Evolutionary conservation across 2,329 filamentous ascomycete species (phyloP), one percentile per base, ranked within the genome.

Genomic region (Fusarium vanettenii): DNA sequence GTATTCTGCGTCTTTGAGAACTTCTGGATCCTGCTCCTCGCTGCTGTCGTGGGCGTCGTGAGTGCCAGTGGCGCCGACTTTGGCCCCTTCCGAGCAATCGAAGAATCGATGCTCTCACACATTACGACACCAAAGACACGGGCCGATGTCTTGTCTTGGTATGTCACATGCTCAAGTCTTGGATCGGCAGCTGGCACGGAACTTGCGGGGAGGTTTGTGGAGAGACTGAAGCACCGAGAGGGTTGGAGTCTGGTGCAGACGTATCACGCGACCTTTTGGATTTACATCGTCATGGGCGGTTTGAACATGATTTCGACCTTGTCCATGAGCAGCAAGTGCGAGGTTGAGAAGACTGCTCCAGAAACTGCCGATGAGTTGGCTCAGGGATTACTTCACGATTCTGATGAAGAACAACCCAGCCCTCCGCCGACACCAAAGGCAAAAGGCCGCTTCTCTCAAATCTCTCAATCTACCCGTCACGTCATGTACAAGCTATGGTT

Each of bases 401-500:
- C 74, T 2, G 70, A 67, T 0, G 73, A 69, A 4, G 72, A 69
- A 9, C 64, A 69, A 1, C 68, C 37, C 9, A 64, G 65, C 2
- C 5, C 41, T 6, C 60, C 35, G 67, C 48, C 29, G 63, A 66
- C n/a, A 55, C 29, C 22, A 57, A 74, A 11, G 79, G 76, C 9
- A 55, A 73, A 11, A 77, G 82, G 80, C 73, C 85, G 80, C 60
- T 84, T 90, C 43, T 82, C 87, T 2, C 85, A 89, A 70, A 92
- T 93, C 61, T 92, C 91, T 0, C 79, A 82, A 1, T 82, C 87
- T 16, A 92, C 91, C 0, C 85, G 88, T 14, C 85, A 84, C 2
- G 86, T 90, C 76, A 91, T 93, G 87, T 89, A 89, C 80, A 89
- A 89, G 60, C 83, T 93, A 5, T 93, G 91, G 90, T 87, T 92